Evolutionary conservation across 2,329 filamentous ascomycete genomes (phyloP).

Genomic region (Periconia digitata): DNA sequence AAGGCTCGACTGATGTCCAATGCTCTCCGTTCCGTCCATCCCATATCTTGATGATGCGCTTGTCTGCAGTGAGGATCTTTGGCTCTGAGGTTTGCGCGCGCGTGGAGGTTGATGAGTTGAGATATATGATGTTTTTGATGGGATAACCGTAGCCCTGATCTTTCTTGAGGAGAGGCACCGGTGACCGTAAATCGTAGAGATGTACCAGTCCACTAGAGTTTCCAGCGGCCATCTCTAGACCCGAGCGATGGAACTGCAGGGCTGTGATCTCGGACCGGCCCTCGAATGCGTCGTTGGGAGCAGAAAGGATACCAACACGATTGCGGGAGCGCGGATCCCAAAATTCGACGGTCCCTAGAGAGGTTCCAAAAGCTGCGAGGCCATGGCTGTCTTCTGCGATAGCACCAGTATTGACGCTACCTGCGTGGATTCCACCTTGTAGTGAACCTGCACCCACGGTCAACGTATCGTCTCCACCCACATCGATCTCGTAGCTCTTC

Average conservation of each 20-base stretch:
- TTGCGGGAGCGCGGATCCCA: slow-evolving; percentile 89
- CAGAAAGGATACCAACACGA: slow-evolving; percentile 74
- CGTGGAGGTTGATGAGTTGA: slow-evolving; percentile 63
- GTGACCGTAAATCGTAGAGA: slow-evolving; percentile 88
- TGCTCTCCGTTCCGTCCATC: slow-evolving; percentile 78
- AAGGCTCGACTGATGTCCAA: slow-evolving; percentile 94
- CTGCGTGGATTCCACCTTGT: slow-evolving; percentile 83
- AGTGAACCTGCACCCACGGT: slow-evolving; percentile 70
- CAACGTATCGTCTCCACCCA: slow-evolving; percentile 77
- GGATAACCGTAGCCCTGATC: slow-evolving; percentile 95
- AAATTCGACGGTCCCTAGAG: slow-evolving; percentile 92
- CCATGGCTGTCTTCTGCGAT: slow-evolving; percentile 89
- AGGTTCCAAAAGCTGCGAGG: slow-evolving; percentile 89
- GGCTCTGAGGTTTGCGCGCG: slow-evolving; percentile 67
- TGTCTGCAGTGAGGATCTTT: slow-evolving; percentile 90
- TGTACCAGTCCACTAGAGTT: slow-evolving; percentile 87
- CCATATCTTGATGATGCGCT: slow-evolving; percentile 97
- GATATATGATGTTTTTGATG: slow-evolving; percentile 78
- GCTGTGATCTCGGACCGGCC: slow-evolving; percentile 73
- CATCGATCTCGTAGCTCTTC: slow-evolving; percentile 88
- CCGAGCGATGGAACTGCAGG: slow-evolving; percentile 80
- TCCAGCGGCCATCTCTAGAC: slow-evolving; percentile 81
- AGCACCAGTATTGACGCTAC: slow-evolving; percentile 83
- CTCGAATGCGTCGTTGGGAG: slow-evolving; percentile 43
- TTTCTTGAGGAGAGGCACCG: slow-evolving; percentile 81